Evolutionary conservation across 139 green algal species (phyloP).

Genomic region (Spirogloea muscicola): DNA sequence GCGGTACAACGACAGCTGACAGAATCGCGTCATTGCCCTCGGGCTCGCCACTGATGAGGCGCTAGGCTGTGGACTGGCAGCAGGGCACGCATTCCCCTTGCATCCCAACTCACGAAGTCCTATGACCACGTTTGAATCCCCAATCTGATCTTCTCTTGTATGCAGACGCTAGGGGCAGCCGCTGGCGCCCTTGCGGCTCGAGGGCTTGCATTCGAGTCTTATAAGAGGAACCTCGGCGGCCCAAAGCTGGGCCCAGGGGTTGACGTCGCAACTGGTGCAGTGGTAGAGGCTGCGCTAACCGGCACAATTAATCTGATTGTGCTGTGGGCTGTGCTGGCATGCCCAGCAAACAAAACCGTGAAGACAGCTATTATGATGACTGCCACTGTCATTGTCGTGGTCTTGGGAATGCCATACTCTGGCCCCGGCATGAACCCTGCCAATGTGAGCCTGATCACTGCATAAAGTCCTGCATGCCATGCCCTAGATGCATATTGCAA

Average conservation of each 20-base stretch:
- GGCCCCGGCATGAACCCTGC: conserved; percentile 10
- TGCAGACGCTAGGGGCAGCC: not conserved
- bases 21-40: not conserved
- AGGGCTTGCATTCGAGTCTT: not conserved
- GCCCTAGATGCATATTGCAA: not conserved
- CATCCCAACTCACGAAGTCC: not conserved
- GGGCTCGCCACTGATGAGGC: not conserved
- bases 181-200: not conserved
- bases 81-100: not conserved
- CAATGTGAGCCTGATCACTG: conserved; percentile 3
- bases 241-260: not conserved
- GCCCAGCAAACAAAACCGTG: not conserved
- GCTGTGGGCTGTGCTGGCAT: not conserved
- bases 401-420: not conserved
- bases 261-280: not conserved
- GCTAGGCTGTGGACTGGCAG: not conserved
- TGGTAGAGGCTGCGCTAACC: not conserved
- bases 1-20: not conserved
- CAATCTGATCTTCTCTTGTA: not conserved
- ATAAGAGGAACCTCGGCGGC: not conserved
- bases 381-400: not conserved
- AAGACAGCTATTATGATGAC: conserved; percentile 1
- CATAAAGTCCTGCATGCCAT: no score
- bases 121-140: not conserved
- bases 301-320: not conserved